Base-by-base conservation (phyloP, 2,329 filamentous ascomycete species). In the Exophiala bonariae region DNA sequence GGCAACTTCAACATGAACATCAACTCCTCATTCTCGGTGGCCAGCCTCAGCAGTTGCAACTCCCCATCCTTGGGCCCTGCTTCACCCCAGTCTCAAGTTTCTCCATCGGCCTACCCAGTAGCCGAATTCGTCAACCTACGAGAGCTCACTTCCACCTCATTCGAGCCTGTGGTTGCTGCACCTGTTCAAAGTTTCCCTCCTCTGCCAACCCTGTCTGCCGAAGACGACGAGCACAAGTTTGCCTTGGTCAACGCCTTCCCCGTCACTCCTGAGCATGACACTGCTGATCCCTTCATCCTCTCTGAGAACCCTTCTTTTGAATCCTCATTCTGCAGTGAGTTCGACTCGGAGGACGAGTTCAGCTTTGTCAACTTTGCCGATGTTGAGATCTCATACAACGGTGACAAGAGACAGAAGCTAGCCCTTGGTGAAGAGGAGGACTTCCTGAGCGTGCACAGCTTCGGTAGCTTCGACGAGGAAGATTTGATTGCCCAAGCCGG, bases 261-360 rank as follows among this genome's bases (percentile, higher is more conserved):
- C 64, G 62, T 40, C 59, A 65, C 41, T 26, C 62, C 46, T 69
- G 58, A 73, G 79, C 57, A 67, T 71, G 47, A 57, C 26, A 43
- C 48, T 19, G 38, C 49, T 36, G 51, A 59, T 17, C 52, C 57
- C 3, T 63, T 63, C 47, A 59, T 56, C 11, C 48, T 56, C 9
- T 35, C 45, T 13, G 51, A 59, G 30, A 71, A 75, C 57, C 85
- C 87, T 19, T 75, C 78, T 7, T 95, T 95, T 59, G 88, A 95
- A 67, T 87, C 89, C 57, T 82, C 95, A 58, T 93, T 91, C 18
- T 56, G 52, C 50, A 55, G 47, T 19, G 90, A 95, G 61, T 79
- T 96, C 47, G 91, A 96, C 66, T 90, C 87, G 1, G 91, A 96
- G 61, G 89, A 95, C 78, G 89, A 93, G 65, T 89, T 95, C 60